Evolutionary conservation across 176 grass and related monocot genomes (phyloP), one percentile per base, ranked within the genome.

Genomic region (Avena sativa): DNA sequence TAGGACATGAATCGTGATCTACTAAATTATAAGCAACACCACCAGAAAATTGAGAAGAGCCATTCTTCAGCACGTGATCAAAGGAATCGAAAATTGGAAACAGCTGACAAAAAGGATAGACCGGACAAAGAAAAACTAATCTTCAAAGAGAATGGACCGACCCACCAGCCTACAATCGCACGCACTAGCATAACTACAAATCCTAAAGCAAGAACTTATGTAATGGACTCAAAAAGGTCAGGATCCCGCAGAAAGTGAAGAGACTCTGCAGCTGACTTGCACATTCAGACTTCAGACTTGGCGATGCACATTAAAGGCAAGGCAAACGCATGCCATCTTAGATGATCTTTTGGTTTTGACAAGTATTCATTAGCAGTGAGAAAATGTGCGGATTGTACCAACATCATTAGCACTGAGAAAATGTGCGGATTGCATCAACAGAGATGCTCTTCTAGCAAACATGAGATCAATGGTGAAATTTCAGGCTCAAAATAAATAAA

Each of bases 101-200:
- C 6, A 67, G 52, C 19, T 76, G 32, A 78, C 47, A 82, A 84
- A 84, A 84, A 68, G 57, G 74, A 16, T 49, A 74, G 56, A 79
- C 14, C 13, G 15, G 58, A 26, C 75, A 91, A 75, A 15, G 60
- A 23, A 76, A 83, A 71, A 77, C 9, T 64, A 66, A 49, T 80
- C 20, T 66, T 53, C 74, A 74, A 49, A 74, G 74, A 61, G 76
- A 87, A 86, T 10, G 30, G 80, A 49, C 14, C 6, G 34, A 79
- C 34, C 40, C 9, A 43, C 40, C 5, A 52, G 59, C 50, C 66
- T 76, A 76, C 68, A 76, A 91, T 84, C 25, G 26, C 66, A 66
- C 4, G 66, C 58, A 84, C 58, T 69, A 70, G 85, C 59, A 88
- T 81, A 76, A 80, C 69, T 80, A 84, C 69, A 84, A 88, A 84